Evolutionary conservation across 306 rosid genomes (phyloP), one percentile per base, ranked within the genome.

Genomic region (Sphenostylis stenocarpa): DNA sequence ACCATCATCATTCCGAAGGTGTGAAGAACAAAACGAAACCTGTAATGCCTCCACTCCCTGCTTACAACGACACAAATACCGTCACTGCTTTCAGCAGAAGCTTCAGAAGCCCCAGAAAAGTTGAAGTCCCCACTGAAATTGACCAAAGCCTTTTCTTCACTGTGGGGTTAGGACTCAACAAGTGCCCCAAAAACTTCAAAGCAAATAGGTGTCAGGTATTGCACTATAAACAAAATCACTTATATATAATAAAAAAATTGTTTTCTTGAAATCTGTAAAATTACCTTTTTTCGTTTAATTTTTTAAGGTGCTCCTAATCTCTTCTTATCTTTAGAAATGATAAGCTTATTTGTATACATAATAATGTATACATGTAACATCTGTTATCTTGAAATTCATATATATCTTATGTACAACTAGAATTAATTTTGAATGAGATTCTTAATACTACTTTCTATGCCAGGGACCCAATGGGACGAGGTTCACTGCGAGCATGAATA

Each of bases 401-500:
- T 29, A 29, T 3, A 29, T 29, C 33, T 3, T 29, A 29, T 29
- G 4, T 29, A 29, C 4, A 29, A 29, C 33, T 8, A 36, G 41
- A 36, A 36, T 7, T 11, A 7, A 26, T 26, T 26, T 26, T 26
- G 28, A 26, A 26, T 1, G 41, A 36, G 41, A 36, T 36, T 36
- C 39, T 29, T 38, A 38, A 8, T 9, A 8, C 1, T 0, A 9
- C 13, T 38, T 38, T 9, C 43, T 15, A 45, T 52, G 95, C 62
- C 97, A 94, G 21, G 99, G 96, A 6, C 99, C 97, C 45, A 92
- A 92, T n/a, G 91, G 98, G 3, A 92, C 97, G 43, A 82, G 98
- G 3, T 92, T 95, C 87, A 78, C 96, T 0, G 87, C 99, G 3
- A 95, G 97, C 87, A 89, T 90, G 81, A 95, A 95, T 82, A 95